phyloP scores from a whole-genome alignment of 1,139 yeast species.

The Meyerozyma guilliermondii region DNA sequence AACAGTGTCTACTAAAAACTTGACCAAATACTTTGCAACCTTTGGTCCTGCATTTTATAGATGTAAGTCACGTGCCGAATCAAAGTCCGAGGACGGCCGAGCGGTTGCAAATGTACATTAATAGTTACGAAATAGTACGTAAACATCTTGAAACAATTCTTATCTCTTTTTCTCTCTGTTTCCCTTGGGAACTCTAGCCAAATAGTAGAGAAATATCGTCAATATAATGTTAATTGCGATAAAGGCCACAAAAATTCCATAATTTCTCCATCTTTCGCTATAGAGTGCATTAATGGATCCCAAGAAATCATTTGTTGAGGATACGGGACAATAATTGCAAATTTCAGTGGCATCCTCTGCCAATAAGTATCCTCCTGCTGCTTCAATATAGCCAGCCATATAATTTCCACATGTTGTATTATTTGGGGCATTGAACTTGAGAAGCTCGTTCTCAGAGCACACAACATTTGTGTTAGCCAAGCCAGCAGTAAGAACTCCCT shows the following conservation, averaged over 20 bases:
- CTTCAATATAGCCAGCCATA: constrained; percentile 9
- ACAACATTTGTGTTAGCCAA: constrained; percentile 41
- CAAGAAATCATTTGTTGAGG: constrained; percentile 18
- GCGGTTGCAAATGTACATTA: no score
- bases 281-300: constrained; percentile 12
- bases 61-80: no score
- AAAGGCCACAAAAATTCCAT: constrained; percentile 15
- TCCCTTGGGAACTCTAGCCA: constrained; percentile 69
- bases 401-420: constrained; percentile 25
- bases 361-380: constrained; percentile 20
- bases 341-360: constrained; percentile 11
- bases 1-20: no score
- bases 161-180: constrained; percentile 7
- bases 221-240: constrained; percentile 49
- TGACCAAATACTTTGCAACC: no score
- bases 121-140: no score
- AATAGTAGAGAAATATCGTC: constrained; percentile 60
- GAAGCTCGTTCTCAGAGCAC: constrained; percentile 49
- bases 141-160: no score
- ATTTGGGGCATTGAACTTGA: constrained; percentile 49
- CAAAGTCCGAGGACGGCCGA: no score
- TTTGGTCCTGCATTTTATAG: no score
- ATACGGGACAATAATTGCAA: constrained; percentile 19
- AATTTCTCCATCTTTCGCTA: constrained; percentile 16
- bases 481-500: constrained; percentile 43